These are phyloP conservation scores for Rubia tinctorum DNA, from an alignment of 305 asterid species.

Conservation along the genomic window DNA sequence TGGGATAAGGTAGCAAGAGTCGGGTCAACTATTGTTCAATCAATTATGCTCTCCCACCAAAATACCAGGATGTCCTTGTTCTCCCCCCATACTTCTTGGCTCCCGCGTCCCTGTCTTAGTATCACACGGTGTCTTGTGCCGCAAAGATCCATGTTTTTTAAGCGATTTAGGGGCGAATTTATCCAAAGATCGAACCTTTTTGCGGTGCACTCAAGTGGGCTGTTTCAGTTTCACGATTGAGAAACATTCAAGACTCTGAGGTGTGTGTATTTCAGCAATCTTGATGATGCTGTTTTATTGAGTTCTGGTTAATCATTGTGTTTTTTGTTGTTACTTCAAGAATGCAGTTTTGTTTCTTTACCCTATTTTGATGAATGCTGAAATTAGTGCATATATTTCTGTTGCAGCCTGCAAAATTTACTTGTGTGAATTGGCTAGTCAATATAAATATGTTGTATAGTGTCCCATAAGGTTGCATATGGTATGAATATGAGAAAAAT, in stretches of 20 bases:
- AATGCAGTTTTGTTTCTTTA: neutral
- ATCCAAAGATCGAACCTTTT: constrained; percentile 5
- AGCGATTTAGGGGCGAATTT: neutral
- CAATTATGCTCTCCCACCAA: neutral
- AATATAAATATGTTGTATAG: neutral
- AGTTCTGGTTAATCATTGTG: neutral
- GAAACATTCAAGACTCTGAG: neutral
- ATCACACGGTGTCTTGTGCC: neutral
- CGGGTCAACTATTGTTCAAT: neutral
- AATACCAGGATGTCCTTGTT: neutral
- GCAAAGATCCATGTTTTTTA: neutral
- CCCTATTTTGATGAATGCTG: neutral
- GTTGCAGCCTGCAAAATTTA: neutral
- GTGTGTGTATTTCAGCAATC: neutral
- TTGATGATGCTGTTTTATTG: neutral
- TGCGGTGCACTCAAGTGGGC: neutral
- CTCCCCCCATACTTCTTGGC: neutral
- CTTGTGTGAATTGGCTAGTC: neutral
- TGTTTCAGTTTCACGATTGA: neutral
- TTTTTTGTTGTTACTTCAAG: neutral
- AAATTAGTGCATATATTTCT: neutral
- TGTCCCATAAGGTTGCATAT: neutral
- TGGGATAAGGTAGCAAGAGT: constrained; percentile 1
- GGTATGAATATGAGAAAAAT: neutral
- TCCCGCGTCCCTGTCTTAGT: neutral